A percentile compares a stretch with the other conserved stretches of the same genome.
Evolutionary conservation across 176 grass and related monocot genomes (phyloP).

Genomic region (Paspalum notatum): DNA sequence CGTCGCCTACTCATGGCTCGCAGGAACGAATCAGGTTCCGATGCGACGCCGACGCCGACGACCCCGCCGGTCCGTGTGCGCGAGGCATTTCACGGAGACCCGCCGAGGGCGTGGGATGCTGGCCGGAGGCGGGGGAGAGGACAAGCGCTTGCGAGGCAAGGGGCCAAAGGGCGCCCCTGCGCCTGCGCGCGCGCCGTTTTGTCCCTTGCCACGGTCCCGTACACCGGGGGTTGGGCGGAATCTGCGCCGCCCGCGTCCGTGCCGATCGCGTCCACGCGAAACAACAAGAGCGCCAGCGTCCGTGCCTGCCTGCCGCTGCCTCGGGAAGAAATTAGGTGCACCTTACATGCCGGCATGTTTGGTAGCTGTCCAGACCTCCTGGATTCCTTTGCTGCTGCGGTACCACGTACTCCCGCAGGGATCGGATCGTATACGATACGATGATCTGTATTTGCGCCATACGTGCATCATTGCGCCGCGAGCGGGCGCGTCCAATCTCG

Average conservation of each 20-base stretch:
- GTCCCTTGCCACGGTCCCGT: slow-evolving; percentile 32
- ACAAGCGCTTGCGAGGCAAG: slow-evolving; percentile 26
- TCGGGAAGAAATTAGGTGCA: slow-evolving; percentile 16
- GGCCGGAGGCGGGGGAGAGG: not conserved
- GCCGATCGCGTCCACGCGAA: slow-evolving; percentile 28
- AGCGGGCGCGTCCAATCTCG: not conserved
- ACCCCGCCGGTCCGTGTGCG: not conserved
- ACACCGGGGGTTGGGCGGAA: not conserved
- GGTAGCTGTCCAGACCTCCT: not conserved
- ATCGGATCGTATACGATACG: not conserved
- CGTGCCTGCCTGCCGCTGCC: slow-evolving; percentile 2
- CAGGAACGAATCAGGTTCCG: slow-evolving; percentile 16
- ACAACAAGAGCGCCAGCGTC: slow-evolving; percentile 19
- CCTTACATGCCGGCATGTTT: not conserved
- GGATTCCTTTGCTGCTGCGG: slow-evolving; percentile 10
- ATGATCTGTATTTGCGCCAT: not conserved
- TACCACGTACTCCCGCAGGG: too few species aligned
- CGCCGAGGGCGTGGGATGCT: not conserved
- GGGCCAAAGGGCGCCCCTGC: not conserved
- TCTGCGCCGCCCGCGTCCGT: slow-evolving; percentile 17
- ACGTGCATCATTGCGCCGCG: slow-evolving; percentile 2
- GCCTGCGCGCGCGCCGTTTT: not conserved
- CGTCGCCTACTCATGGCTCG: not conserved
- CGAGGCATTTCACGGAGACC: slow-evolving; percentile 25
- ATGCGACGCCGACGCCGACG: not conserved